Evolutionary conservation across 1,139 yeast genomes (phyloP), one percentile per base, ranked within the genome.

Genomic region (Pichia sp.): DNA sequence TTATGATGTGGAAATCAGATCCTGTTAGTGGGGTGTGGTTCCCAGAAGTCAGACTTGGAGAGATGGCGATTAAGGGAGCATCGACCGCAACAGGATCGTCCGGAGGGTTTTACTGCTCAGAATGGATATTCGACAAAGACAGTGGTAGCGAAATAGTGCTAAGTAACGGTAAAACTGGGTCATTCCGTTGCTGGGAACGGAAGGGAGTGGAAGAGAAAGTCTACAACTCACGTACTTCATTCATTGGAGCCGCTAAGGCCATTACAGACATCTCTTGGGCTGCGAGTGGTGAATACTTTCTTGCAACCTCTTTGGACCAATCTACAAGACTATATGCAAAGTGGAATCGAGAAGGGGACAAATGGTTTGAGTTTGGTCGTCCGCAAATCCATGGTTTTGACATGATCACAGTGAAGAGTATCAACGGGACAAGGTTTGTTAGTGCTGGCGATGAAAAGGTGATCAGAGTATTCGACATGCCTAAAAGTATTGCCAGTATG

Each of bases 311-410:
- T 0, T 70, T 88, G 48, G 99, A 95, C 66, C 99, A 95, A 70
- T 93, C 99, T 0, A 88, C 99, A 0, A 76, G 99, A 64, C 68
- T 95, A 25, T 85, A 77, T 69, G 84, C 96, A 0, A 80, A 79
- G 21, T 84, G 88, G 86, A 19, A 49, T 55, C 44, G 50, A 56
- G 3, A 44, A 42, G 2, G 34, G 36, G 52, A 54, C n/a, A 72
- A 81, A 1, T 90, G 96, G 96, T 87, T 85, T 65, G 99, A 95
- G 66, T 83, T 93, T 67, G 89, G 96, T 1, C 78, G 99, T 60
- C 99, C 99, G 0, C 99, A 95, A 66, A 93, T 95, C 58, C 99
- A 95, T 67, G 99, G 99, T 12, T 95, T 89, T 65, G 98, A 95
- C 66, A 90, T 95, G 97, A 78, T 88, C 44, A 83, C 96, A 59